Evolutionary conservation across 2,329 filamentous ascomycete genomes (phyloP), one percentile per base, ranked within the genome.

Genomic region (Scedosporium apiospermum): DNA sequence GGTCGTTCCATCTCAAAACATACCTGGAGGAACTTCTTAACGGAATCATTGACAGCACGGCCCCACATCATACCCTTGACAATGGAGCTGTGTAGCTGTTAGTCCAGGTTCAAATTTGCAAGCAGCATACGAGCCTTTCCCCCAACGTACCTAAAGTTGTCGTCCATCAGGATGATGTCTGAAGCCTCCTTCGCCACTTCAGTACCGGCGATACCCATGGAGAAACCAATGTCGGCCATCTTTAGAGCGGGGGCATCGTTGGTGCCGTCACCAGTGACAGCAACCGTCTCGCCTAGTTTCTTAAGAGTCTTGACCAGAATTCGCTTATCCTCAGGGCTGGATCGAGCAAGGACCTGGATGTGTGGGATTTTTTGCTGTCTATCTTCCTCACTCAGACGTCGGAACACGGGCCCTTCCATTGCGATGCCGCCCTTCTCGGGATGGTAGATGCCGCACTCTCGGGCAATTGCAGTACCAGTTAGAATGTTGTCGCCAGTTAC

Each of bases 391-490:
- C 78, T 80, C 16, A 89, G 78, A 63, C 83, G 81, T 51, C 87
- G 81, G 74, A 90, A 89, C 46, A 78, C 81, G 9, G 86, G 87
- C 0, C 87, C 87, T 74, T 89, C 86, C 85, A 90, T 88, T 58
- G 86, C 82, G 64, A 87, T 73, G 4, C 82, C 86, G 53, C 82
- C 82, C 4, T 69, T 65, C 30, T 73, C 76, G 14, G 73, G 66
- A 44, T 80, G 81, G 72, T 81, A 81, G 63, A 91, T 90, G 62
- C 89, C 88, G 67, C 89, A 91, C 65, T 90, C 87, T 7, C 77
- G 80, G 1, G 89, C 88, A 67, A 92, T 92, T 2, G 89, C 89
- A 60, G 83, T 84, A 7, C 88, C 89, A 23, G 89, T 92, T 21
- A 85, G 78, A 65, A 90, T 75, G 67, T 90, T 89, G 74, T 89